phyloP scores from a whole-genome alignment of 148 eudicot species.

The Persicaria maculosa region DNA sequence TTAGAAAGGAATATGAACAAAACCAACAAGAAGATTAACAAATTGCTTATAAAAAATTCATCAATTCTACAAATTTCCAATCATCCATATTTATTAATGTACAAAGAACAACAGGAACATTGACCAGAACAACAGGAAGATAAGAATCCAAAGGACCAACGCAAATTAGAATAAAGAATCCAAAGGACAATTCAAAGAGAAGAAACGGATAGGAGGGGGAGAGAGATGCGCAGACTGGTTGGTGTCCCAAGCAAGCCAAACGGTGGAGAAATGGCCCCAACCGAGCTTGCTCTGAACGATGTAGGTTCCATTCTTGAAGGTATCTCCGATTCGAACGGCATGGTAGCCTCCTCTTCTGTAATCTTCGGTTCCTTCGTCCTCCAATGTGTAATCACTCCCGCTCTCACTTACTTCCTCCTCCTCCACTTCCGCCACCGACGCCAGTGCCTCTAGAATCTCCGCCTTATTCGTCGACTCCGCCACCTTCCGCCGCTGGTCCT shows the following conservation, averaged over 20 bases:
- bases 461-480: slow-evolving; percentile 14
- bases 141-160: no score
- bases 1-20: no score
- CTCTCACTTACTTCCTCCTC: slow-evolving; percentile 33
- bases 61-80: no score
- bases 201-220: background rate
- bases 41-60: no score
- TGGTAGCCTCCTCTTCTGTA: slow-evolving; percentile 67
- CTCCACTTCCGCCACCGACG: slow-evolving; percentile 16
- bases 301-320: slow-evolving; percentile 57
- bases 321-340: slow-evolving; percentile 55
- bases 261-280: slow-evolving; percentile 93
- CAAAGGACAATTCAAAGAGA: background rate
- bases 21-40: no score
- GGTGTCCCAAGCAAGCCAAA: slow-evolving; percentile 88
- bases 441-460: slow-evolving; percentile 16
- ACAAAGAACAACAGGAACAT: no score
- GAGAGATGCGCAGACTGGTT: slow-evolving; percentile 39
- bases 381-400: slow-evolving; percentile 46
- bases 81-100: no score
- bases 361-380: slow-evolving; percentile 51
- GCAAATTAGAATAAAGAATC: background rate
- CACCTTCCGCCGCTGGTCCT: slow-evolving; percentile 12
- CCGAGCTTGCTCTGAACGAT: slow-evolving; percentile 81
- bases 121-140: no score